Evolutionary conservation across 257 asterid genomes (phyloP).

Genomic region (Haberlea rhodopensis): DNA sequence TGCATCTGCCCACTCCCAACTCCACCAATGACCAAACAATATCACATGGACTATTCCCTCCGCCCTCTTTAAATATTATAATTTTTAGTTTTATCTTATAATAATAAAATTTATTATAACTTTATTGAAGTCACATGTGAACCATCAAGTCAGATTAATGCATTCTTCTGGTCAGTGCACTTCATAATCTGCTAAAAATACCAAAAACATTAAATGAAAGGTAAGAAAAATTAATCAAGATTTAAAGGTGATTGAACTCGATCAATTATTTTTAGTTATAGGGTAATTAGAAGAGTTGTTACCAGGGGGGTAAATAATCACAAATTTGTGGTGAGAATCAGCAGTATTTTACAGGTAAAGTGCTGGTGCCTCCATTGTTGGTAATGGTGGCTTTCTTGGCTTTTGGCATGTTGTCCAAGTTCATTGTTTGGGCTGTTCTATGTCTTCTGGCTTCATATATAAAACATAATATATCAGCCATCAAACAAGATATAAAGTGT

Average conservation of each 20-base stretch:
- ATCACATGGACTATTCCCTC: conserved; percentile 30
- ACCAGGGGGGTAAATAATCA: conserved; percentile 8
- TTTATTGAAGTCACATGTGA: conserved; percentile 5
- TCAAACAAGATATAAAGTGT: not conserved
- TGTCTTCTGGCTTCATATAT: conserved; percentile 34
- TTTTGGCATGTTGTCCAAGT: conserved; percentile 22
- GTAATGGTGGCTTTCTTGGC: conserved; percentile 20
- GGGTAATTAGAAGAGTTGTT: not conserved
- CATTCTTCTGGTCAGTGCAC: not conserved
- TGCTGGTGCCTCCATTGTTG: conserved; percentile 34
- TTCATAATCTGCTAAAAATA: conserved; percentile 13
- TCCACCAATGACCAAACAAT: conserved; percentile 19
- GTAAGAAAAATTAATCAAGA: conserved; percentile 6
- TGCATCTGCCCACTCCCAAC: conserved; percentile 33
- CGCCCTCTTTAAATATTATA: not conserved
- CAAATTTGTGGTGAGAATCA: conserved; percentile 5
- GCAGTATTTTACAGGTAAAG: conserved; percentile 28
- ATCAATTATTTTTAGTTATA: not conserved
- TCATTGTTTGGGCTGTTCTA: conserved; percentile 24
- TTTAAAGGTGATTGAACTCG: not conserved
- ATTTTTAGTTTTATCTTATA: conserved; percentile 7
- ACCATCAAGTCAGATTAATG: conserved; percentile 11
- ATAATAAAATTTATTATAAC: not conserved
- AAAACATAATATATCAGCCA: not conserved
- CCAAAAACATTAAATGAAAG: not conserved